Percentiles rank a stretch among this genome's conserved stretches.
Conservation (phyloP, 345 rosid genomes). For the Salix exigua region DNA sequence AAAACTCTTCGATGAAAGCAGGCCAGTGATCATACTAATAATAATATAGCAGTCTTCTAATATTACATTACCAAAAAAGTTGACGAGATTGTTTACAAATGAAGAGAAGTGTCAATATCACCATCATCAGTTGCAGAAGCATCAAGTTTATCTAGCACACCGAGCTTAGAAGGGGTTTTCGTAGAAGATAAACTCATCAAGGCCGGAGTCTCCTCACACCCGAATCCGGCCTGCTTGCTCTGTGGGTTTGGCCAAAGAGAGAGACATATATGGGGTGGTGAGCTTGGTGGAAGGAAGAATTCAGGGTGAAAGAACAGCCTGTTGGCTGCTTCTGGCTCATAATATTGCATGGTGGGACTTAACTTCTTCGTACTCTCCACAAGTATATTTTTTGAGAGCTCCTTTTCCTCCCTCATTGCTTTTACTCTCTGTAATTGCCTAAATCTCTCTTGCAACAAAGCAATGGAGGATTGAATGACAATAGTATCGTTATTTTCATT, state of each 20-base stretch:
- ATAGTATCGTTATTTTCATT: conserved; percentile 40
- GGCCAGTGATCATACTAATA: neutral
- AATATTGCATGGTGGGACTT: neutral
- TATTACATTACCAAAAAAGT: neutral
- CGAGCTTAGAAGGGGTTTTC: neutral
- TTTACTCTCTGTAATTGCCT: conserved; percentile 53
- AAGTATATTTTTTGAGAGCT: conserved; percentile 32
- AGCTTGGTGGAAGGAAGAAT: neutral
- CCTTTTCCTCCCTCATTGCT: conserved; percentile 60
- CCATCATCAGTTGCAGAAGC: neutral
- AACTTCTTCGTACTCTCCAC: neutral
- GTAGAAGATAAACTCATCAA: neutral
- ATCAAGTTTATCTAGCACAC: neutral
- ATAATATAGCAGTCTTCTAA: neutral
- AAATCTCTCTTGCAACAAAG: conserved; percentile 73
- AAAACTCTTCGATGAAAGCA: neutral
- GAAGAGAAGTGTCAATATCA: conserved; percentile 13
- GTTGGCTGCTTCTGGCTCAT: neutral
- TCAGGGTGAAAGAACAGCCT: conserved; percentile 3
- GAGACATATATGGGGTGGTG: neutral
- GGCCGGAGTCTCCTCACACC: neutral
- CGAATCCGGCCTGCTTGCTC: neutral
- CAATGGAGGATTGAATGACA: conserved; percentile 57
- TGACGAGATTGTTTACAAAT: neutral
- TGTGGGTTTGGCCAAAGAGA: neutral